phyloP scores from a whole-genome alignment of 2,329 filamentous ascomycete species.

The Colletotrichum sp. region DNA sequence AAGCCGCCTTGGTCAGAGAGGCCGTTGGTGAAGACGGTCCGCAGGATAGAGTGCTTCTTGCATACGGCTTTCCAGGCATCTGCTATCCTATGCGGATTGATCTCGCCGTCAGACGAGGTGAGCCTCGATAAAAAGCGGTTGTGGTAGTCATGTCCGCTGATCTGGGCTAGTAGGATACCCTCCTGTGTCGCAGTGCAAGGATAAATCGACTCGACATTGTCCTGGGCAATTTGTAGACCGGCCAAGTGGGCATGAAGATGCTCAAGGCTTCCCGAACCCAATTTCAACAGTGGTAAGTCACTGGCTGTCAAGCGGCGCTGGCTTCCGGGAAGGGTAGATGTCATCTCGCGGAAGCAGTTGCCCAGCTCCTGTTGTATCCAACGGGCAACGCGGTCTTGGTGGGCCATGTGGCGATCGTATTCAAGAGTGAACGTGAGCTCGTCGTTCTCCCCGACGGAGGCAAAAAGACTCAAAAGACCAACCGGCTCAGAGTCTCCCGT shows the following conservation, averaged over 20 bases:
- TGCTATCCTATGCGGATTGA: accelerated
- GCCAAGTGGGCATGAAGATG: neutral
- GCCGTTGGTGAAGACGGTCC: neutral
- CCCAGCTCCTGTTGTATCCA: neutral
- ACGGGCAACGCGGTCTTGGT: neutral
- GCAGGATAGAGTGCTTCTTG: neutral
- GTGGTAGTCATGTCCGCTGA: neutral
- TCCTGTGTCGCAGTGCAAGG: neutral
- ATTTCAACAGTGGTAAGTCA: neutral
- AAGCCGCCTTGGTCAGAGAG: neutral
- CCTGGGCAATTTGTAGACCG: neutral
- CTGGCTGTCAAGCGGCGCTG: neutral
- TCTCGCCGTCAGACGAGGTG: neutral
- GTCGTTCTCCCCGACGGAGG: neutral
- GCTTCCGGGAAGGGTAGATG: neutral
- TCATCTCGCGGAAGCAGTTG: neutral
- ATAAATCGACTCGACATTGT: neutral
- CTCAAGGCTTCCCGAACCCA: neutral
- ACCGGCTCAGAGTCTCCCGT: neutral
- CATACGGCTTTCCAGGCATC: neutral
- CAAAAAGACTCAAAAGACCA: neutral
- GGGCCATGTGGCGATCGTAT: neutral
- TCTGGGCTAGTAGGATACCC: neutral
- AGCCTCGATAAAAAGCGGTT: neutral
- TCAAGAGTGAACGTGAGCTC: neutral